These are phyloP conservation scores for Entoloma clypeatum DNA, from an alignment of 1,284 basidiomycete genomes.

Conservation along the genomic window DNA sequence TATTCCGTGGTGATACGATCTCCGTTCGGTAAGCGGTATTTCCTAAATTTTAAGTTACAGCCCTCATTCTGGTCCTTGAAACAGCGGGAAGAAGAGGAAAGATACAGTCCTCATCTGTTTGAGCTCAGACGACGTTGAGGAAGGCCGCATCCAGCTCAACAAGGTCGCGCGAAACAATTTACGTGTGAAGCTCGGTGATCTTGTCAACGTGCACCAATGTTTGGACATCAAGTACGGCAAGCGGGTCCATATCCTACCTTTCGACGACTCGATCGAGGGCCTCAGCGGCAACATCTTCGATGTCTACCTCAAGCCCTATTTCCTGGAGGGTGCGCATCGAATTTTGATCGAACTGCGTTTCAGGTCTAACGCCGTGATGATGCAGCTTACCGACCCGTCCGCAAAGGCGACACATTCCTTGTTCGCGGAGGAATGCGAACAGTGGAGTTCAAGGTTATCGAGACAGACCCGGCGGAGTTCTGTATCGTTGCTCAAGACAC, in stretches of 20 bases:
- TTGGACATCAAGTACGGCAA: constrained; percentile 99
- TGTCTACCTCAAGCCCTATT: constrained; percentile 98
- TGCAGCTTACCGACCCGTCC: constrained; percentile 90
- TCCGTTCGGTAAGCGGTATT: constrained; percentile 68
- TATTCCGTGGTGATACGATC: constrained; percentile 95
- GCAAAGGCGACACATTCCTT: constrained; percentile 98
- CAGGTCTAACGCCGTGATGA: constrained; percentile 9
- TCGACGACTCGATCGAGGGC: constrained; percentile 98
- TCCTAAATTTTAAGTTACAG: neutral
- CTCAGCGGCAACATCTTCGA: constrained; percentile 98
- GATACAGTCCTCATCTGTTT: constrained; percentile 96
- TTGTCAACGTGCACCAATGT: constrained; percentile 94
- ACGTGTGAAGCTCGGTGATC: constrained; percentile 95
- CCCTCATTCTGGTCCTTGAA: constrained; percentile 9
- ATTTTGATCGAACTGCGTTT: constrained; percentile 1
- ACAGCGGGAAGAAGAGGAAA: constrained; percentile 89
- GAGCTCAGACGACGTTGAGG: constrained; percentile 94
- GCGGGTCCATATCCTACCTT: constrained; percentile 94
- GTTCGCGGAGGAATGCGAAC: constrained; percentile 97
- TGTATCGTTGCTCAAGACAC: constrained; percentile 98
- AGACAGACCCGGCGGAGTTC: constrained; percentile 93
- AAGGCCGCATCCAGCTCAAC: constrained; percentile 98
- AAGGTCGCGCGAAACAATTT: constrained; percentile 99
- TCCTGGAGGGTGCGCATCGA: constrained; percentile 78
- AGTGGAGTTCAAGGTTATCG: constrained; percentile 98